Evolutionary conservation across 257 asterid species (phyloP), one percentile per base, ranked within the genome.

Genomic region (Rhazya stricta): DNA sequence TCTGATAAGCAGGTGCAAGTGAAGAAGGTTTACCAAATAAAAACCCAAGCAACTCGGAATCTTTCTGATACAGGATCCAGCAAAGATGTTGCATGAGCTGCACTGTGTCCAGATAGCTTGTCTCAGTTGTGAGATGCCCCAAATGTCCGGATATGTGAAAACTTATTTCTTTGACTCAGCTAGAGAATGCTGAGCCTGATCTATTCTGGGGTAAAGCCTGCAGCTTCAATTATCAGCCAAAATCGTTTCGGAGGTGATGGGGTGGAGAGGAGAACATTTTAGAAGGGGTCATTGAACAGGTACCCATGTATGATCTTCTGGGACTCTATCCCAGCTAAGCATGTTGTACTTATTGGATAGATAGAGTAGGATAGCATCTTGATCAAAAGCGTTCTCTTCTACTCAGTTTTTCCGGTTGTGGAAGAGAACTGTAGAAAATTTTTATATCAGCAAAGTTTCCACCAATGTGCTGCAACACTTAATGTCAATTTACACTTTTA

Each of bases 21-120:
- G 76, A 91, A 87, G 84, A 77, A 79, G 83, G 87, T 87, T 71
- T 91, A 91, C 78, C 90, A 80, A 81, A 83, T 86, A 29, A 91
- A 88, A 74, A 79, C 9, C 56, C 83, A 76, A 42, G 53, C 81
- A 54, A 48, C 71, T 50, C 85, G 72, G 77, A 75, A 37, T 53
- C n/a, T 34, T 19, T 42, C 79, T 68, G 85, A 78, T 43, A 19
- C 68, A 46, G 80, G 76, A 79, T 73, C 78, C 57, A 34, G 56
- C 72, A 74, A 58, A 72, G 72, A 63, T 72, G 67, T 71, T 43
- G 72, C 77, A 43, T 42, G 46, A 30, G 74, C 66, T 62, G 73
- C 21, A 23, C 48, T 9, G 36, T 70, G 34, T 27, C n/a, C 74
- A 0, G 45, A 45, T 61, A 60, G n/a, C 57, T n/a, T 42, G 9